These are phyloP conservation scores for Metschnikowia matae DNA, from an alignment of 805 yeast species.

Conservation along the genomic window DNA sequence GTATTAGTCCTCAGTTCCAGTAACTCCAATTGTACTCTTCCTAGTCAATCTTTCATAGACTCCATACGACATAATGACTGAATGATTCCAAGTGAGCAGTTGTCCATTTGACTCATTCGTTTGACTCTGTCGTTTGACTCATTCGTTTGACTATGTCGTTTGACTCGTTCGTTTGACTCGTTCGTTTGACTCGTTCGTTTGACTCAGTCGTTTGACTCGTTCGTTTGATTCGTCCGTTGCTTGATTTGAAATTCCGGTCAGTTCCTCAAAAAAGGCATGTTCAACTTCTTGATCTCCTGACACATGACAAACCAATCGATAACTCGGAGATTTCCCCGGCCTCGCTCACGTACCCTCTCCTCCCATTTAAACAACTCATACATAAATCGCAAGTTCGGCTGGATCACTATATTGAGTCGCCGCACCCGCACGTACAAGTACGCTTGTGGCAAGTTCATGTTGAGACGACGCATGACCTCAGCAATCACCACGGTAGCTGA, in stretches of 20 bases:
- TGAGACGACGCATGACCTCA: constrained; percentile 78
- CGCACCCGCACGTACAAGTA: constrained; percentile 86
- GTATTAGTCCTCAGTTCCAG: too few relatives aligned
- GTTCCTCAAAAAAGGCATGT: constrained; percentile 41
- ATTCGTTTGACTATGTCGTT: neutral
- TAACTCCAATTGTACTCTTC: too few relatives aligned
- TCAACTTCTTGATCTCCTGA: constrained; percentile 74
- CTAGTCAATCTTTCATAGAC: too few relatives aligned
- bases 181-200: too few relatives aligned
- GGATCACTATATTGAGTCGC: constrained; percentile 86
- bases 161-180: neutral
- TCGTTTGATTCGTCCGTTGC: neutral
- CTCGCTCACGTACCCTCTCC: constrained; percentile 18
- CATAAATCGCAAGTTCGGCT: constrained; percentile 88
- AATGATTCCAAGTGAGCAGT: too few relatives aligned
- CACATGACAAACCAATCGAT: constrained; percentile 89
- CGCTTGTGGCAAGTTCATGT: constrained; percentile 68
- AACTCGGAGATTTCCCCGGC: constrained; percentile 40
- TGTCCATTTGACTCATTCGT: too few relatives aligned
- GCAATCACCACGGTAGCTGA: constrained; percentile 96
- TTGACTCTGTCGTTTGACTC: too few relatives aligned
- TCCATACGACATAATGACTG: too few relatives aligned
- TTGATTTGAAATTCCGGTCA: too few relatives aligned
- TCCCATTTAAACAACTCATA: constrained; percentile 64
- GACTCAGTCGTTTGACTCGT: too few relatives aligned